Percentiles rank a stretch among this genome's conserved stretches.
These are phyloP conservation scores for Solanum neorickii DNA, from an alignment of 257 asterid species.

Conservation along the genomic window DNA sequence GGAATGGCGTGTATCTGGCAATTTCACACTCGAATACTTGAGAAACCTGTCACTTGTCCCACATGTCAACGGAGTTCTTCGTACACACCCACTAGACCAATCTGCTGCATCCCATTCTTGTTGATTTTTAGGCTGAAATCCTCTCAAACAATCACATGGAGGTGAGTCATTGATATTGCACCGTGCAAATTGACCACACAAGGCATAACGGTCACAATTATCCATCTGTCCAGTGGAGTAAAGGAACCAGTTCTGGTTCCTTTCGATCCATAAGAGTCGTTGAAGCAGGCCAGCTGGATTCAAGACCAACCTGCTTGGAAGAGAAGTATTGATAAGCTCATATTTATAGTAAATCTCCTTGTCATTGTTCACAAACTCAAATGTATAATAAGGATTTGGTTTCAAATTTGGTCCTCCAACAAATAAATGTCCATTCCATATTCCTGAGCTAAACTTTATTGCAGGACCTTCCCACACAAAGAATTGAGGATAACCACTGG, in stretches of 20 bases:
- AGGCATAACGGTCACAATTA: neutral
- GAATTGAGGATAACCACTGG: neutral
- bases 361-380: neutral
- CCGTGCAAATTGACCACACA: neutral
- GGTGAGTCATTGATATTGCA: neutral
- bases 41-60: neutral
- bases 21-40: neutral
- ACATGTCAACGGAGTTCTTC: neutral
- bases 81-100: neutral
- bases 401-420: neutral
- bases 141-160: neutral
- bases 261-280: neutral
- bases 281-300: neutral
- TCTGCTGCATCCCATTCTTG: neutral
- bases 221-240: neutral
- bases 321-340: neutral
- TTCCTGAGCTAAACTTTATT: neutral
- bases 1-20: neutral
- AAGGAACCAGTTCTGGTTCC: neutral
- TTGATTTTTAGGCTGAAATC: neutral
- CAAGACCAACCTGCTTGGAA: neutral
- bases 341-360: neutral
- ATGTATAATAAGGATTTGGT: neutral
- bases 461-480: neutral
- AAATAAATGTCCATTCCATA: slow-evolving; percentile 1